Base-by-base conservation (phyloP, 2,329 filamentous ascomycete genomes). In the Cryphonectria radicalis region DNA sequence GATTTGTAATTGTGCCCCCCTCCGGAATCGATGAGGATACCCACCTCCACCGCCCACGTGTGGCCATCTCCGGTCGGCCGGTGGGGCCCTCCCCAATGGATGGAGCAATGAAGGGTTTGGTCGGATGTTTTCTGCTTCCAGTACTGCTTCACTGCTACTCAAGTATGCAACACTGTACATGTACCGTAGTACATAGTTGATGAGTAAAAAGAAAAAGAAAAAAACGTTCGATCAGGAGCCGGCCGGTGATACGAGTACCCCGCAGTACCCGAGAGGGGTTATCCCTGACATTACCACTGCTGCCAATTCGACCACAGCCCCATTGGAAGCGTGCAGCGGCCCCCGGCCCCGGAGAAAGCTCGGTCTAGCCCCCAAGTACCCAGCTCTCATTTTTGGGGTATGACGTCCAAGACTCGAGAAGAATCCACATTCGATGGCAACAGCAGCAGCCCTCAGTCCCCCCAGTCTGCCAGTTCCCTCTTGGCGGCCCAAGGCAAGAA, bases 291-390 rank as follows among this genome's bases (percentile, higher is more conserved):
- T 10, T 35, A 35, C 32, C 57, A 28, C 19, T 19, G 22, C 2
- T 28, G 6, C 25, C 37, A 50, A 22, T 22, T 22, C 43, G 43
- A 50, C 43, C 19, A 50, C 43, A 50, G 43, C 5, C 3, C 43
- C 43, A 50, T 22, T 22, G 6, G 19, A 4, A 50, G 17, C 19
- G 6, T 50, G 43, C 43, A 50, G 43, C 19, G 19, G 43, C 17
- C 43, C 43, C 43, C 43, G 19, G 19, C 57, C 25, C 43, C 69
- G 69, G 69, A 70, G 64, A 70, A 67, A 70, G 64, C 57, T 70
- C 69, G 69, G 69, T 13, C 55, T 70, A 55, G 32, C n/a, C 50
- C n/a, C 11, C n/a, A 2, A 25, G 50, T 25, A 10, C 22, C n/a
- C 10, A 8, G 22, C n/a, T 25, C 22, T 13, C n/a, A 25, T 25